A percentile compares a stretch with the other conserved stretches of the same genome.
These are phyloP conservation scores for Puccinia novopanici DNA, from an alignment of 1,284 basidiomycete species.

Conservation along the genomic window DNA sequence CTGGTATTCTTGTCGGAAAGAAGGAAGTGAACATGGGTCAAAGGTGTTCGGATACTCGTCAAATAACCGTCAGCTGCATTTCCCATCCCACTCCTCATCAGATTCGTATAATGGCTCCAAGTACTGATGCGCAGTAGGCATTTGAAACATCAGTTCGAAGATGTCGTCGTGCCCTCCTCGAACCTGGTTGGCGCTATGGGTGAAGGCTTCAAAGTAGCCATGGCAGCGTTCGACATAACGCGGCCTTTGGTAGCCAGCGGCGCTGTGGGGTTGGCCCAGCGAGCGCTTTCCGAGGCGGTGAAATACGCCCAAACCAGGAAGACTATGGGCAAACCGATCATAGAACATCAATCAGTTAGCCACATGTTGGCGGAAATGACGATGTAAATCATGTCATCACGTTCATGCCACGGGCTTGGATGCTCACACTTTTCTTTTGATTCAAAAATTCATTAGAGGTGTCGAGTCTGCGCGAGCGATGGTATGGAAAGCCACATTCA, in stretches of 20 bases:
- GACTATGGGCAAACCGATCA: conserved; percentile 66
- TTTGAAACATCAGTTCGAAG: conserved; percentile 29
- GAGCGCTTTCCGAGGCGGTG: conserved; percentile 64
- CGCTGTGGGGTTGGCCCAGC: conserved; percentile 64
- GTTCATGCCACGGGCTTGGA: background rate
- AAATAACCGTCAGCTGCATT: conserved; percentile 63
- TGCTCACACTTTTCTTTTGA: background rate
- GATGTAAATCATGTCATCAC: conserved; percentile 56
- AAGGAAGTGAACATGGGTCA: conserved; percentile 68
- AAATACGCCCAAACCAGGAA: conserved; percentile 64
- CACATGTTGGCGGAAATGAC: conserved; percentile 67
- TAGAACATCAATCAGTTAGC: conserved; percentile 65
- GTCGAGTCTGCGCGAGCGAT: conserved; percentile 63
- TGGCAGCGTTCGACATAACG: conserved; percentile 65
- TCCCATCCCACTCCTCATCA: background rate
- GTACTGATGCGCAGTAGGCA: background rate
- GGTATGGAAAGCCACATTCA: conserved; percentile 63
- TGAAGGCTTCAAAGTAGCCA: conserved; percentile 65
- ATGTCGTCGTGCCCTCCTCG: conserved; percentile 59
- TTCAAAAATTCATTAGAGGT: background rate
- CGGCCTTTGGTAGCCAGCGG: conserved; percentile 63
- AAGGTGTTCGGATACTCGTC: conserved; percentile 65
- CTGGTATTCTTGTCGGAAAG: conserved; percentile 63
- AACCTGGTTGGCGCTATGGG: conserved; percentile 64
- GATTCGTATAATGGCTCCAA: background rate